Base-by-base conservation (phyloP, 164 flowering plant species). In the Piper betle region DNA sequence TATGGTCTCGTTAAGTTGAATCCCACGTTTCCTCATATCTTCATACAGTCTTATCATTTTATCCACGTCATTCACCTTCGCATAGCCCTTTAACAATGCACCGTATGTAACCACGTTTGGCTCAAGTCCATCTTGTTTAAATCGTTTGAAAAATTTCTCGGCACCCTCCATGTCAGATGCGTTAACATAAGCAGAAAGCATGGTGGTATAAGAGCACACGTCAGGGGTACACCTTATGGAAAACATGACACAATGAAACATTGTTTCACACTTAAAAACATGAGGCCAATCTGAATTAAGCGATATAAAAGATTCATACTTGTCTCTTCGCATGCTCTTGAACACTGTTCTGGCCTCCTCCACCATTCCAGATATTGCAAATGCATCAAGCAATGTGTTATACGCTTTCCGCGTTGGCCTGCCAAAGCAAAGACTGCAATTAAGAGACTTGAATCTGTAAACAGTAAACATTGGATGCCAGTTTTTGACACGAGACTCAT, bases 101-200 rank as follows among this genome's bases (percentile, higher is more conserved):
- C 99, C 99, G 57, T 84, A 85, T 6, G 91, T 86, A 53, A 93
- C 81, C 25, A 86, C 74, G 62, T 85, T 93, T 4, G 95, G 95
- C 59, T 65, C 61, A 57, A 88, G 60, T 3, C 95, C 91, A 62
- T 93, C 97, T 69, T 73, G 81, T 64, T 74, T 80, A 41, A 93
- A 37, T 66, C 88, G 73, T 62, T 39, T 71, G 73, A 86, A 88
- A 74, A 93, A 88, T 60, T 78, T 84, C 72, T 91, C 95, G 12
- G 97, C 99, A 59, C 99, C 96, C 12, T 86, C 97, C 96, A 88
- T 86, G 72, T 93, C 96, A 18, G 93, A 72, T 42, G 95, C 93
- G 33, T 93, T 93, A 19, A 93, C 85, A 70, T 85, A 88, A 48
- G 97, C 87, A 39, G 87, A 85, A 68, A 93, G 61, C 99, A 94